Percentiles rank a stretch among this genome's conserved stretches.
phyloP scores from a whole-genome alignment of 192 early-diverging fungal species.

The Geranomyces michiganensis region DNA sequence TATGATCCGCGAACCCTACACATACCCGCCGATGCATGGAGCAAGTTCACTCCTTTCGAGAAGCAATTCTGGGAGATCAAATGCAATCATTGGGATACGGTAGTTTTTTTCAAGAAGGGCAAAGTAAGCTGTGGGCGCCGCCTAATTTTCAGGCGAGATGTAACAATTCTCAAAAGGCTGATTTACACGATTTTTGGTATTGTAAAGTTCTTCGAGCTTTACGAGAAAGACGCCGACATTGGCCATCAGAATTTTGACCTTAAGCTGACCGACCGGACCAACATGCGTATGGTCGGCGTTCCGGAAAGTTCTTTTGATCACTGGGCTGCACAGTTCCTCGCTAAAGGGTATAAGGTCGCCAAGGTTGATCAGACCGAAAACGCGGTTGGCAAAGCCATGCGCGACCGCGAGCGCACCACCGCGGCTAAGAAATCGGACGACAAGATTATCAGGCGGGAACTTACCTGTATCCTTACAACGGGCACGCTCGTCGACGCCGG shows the following conservation, averaged over 20 bases:
- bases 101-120: conserved; percentile 99
- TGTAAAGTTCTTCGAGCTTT: conserved; percentile 72
- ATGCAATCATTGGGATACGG: conserved; percentile 86
- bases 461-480: conserved; percentile 84
- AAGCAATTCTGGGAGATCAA: conserved; percentile 99
- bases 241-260: conserved; percentile 95
- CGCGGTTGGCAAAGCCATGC: conserved; percentile 89
- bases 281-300: conserved; percentile 99
- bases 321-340: conserved; percentile 64
- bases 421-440: conserved; percentile 43
- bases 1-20: conserved; percentile 93
- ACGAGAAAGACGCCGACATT: conserved; percentile 97
- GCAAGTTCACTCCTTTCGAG: conserved; percentile 92
- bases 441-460: conserved; percentile 81
- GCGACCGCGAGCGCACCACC: conserved; percentile 61
- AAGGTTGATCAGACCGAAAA: conserved; percentile 98
- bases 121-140: conserved; percentile 62
- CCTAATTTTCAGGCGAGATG: background rate
- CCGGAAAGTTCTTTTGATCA: conserved; percentile 92
- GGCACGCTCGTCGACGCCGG: conserved; percentile 90
- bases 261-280: conserved; percentile 92
- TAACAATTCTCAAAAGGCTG: background rate
- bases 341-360: conserved; percentile 87
- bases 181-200: background rate
- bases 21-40: conserved; percentile 80